Evolutionary conservation across 2,329 filamentous ascomycete species (phyloP).

Genomic region (Graphilbum fragrans): DNA sequence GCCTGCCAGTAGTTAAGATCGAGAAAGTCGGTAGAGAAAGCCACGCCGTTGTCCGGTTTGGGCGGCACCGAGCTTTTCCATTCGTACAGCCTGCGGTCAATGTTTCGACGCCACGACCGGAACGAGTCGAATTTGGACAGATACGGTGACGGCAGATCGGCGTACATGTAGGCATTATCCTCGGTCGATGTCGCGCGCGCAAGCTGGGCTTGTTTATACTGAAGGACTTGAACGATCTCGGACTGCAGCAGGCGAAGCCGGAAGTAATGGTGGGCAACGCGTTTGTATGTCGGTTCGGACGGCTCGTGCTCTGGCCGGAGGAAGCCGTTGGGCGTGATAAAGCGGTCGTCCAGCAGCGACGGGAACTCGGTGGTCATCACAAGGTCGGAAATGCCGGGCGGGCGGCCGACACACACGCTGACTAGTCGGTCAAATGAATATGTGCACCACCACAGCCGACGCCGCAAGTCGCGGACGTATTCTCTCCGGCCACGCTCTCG

Average conservation of each 20-base stretch:
- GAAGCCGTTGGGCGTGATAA: conserved; percentile 73
- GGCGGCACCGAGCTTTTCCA: conserved; percentile 80
- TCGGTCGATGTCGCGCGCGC: conserved; percentile 54
- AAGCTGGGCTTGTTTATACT: conserved; percentile 79
- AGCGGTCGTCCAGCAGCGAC: conserved; percentile 74
- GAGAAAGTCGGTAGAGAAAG: conserved; percentile 79
- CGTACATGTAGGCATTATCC: conserved; percentile 63
- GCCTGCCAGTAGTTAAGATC: conserved; percentile 98
- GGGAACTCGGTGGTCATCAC: conserved; percentile 94
- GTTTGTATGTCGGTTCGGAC: conserved; percentile 71
- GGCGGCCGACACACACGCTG: conserved; percentile 83
- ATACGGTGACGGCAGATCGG: conserved; percentile 72
- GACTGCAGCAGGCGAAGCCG: conserved; percentile 80
- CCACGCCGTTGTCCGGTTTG: conserved; percentile 69
- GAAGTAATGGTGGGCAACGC: conserved; percentile 86
- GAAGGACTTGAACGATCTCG: conserved; percentile 86
- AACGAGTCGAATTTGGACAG: conserved; percentile 75
- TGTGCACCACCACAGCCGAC: conserved; percentile 92
- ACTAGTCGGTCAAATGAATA: conserved; percentile 94
- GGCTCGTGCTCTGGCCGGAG: conserved; percentile 41
- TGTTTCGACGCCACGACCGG: conserved; percentile 75
- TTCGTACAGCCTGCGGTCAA: conserved; percentile 69
- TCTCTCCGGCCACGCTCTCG: conserved; percentile 56
- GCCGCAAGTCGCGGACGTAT: conserved; percentile 75
- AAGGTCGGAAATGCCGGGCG: conserved; percentile 91